A percentile compares a stretch with the other conserved stretches of the same genome.
phyloP scores from a whole-genome alignment of 2,329 filamentous ascomycete genomes.

The Talaromyces sp. region DNA sequence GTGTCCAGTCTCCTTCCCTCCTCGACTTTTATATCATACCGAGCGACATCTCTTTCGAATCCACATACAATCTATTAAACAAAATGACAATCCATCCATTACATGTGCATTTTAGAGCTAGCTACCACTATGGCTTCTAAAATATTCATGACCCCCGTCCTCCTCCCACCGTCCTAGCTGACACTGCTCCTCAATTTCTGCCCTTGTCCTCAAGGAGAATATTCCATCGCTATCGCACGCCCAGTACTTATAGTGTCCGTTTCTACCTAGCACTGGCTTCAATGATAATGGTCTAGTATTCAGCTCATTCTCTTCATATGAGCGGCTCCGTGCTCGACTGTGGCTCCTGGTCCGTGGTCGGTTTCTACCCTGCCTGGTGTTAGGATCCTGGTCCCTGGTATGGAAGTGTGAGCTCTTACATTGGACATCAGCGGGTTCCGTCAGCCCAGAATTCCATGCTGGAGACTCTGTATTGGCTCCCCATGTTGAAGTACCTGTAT shows the following conservation, averaged over 20 bases:
- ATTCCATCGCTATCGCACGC: constrained; percentile 35
- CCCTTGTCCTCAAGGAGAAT: constrained; percentile 32
- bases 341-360: neutral
- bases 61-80: neutral
- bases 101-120: neutral
- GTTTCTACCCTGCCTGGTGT: neutral
- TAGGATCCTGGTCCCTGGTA: neutral
- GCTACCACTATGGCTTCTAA: neutral
- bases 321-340: neutral
- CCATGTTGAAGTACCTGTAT: neutral
- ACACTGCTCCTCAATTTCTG: constrained; percentile 28
- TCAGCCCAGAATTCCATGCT: neutral
- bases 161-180: constrained; percentile 30
- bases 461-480: neutral
- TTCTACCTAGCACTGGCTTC: neutral
- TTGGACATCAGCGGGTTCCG: neutral
- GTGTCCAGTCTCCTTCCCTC: neutral
- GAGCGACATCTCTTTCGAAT: too few relatives aligned
- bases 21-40: neutral
- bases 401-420: neutral
- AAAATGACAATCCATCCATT: neutral
- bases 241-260: constrained; percentile 27
- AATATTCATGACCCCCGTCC: constrained; percentile 11
- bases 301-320: neutral
- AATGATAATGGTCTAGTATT: neutral